A percentile compares a stretch with the other conserved stretches of the same genome.
Evolutionary conservation across 169 alveolate genomes (phyloP).

Genomic region (Sarcocystis neurona): DNA sequence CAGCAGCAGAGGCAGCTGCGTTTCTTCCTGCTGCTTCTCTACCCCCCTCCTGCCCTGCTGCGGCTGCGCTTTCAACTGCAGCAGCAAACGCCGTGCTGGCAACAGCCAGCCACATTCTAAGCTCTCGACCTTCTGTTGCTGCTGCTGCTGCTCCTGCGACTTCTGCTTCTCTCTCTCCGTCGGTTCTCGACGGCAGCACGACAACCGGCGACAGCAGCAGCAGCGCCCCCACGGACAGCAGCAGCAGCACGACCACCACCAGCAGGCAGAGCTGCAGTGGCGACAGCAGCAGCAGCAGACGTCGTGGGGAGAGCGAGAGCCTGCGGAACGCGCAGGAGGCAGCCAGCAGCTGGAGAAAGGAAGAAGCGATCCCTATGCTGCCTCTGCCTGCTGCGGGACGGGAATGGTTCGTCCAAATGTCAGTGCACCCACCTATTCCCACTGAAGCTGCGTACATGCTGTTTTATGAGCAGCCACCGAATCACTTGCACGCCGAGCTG

Average conservation of each 20-base stretch:
- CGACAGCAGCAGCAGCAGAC: too few relatives aligned
- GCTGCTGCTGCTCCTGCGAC: not conserved
- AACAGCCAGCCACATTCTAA: constrained; percentile 5
- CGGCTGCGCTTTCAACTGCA: not conserved
- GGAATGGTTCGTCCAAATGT: not conserved
- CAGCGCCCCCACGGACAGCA: too few relatives aligned
- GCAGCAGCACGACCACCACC: too few relatives aligned
- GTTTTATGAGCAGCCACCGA: constrained; percentile 21
- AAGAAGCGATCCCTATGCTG: not conserved
- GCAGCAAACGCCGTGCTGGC: not conserved
- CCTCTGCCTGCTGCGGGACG: not conserved
- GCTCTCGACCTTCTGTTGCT: not conserved
- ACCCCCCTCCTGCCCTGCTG: not conserved
- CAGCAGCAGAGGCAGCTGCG: not conserved
- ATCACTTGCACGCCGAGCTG: not conserved
- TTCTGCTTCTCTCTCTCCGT: not conserved
- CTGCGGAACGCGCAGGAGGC: too few relatives aligned
- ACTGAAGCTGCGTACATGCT: constrained; percentile 13
- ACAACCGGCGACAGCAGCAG: too few relatives aligned
- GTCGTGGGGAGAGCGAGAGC: too few relatives aligned
- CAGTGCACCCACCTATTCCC: constrained; percentile 2
- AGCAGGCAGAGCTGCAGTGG: too few relatives aligned
- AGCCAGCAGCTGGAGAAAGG: too few relatives aligned
- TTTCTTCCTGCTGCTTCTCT: not conserved
- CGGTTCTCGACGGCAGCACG: too few relatives aligned